Conservation (phyloP, 371 early-diverging fungal species). For the Hamiltosporidium magnivora region DNA sequence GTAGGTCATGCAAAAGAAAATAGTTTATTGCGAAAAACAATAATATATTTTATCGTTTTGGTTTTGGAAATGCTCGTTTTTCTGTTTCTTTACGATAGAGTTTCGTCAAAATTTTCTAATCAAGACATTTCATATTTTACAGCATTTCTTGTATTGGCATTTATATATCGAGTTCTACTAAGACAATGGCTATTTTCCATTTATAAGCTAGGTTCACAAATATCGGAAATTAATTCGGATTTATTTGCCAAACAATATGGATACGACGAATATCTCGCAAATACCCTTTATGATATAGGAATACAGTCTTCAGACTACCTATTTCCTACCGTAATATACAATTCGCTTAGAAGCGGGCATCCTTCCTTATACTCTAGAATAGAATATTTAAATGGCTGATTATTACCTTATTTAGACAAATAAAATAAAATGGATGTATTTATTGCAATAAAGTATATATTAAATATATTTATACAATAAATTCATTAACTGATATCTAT, state of each 20-base stretch:
- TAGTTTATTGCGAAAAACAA: conserved; percentile 50
- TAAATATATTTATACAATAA: no score
- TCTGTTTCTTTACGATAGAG: conserved; percentile 20
- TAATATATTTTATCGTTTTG: conserved; percentile 31
- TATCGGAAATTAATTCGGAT: conserved; percentile 55
- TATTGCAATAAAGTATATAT: no score
- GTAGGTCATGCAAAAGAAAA: conserved; percentile 54
- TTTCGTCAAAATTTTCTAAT: conserved; percentile 26
- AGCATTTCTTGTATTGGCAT: conserved; percentile 38
- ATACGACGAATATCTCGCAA: conserved; percentile 37
- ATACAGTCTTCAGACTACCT: conserved; percentile 27
- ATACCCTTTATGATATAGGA: conserved; percentile 46
- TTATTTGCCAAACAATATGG: conserved; percentile 44
- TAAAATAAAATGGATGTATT: no score
- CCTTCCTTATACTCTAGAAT: conserved; percentile 49
- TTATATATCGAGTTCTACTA: conserved; percentile 41
- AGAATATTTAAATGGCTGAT: conserved; percentile 40
- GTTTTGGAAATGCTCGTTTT: conserved; percentile 35
- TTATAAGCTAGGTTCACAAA: conserved; percentile 51
- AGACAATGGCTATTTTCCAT: conserved; percentile 39
- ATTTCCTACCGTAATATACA: conserved; percentile 44
- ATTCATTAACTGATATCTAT: no score
- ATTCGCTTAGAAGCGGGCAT: conserved; percentile 47
- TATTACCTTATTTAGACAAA: neutral
- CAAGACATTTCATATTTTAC: conserved; percentile 27